phyloP scores from a whole-genome alignment of 1,284 basidiomycete species.

The Chondrostereum purpureum region DNA sequence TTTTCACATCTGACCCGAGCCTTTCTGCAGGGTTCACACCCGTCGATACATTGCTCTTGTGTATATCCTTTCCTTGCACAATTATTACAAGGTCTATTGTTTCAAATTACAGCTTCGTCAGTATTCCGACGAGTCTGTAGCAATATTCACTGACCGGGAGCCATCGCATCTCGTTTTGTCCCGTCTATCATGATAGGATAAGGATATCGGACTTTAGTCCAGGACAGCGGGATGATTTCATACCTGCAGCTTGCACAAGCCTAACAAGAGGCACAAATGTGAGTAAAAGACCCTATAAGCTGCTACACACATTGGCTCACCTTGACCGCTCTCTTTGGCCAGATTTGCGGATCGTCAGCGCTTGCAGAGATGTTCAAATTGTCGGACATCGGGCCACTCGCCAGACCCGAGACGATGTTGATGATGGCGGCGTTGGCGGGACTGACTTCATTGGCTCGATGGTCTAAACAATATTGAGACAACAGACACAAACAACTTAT shows the following conservation, averaged over 20 bases:
- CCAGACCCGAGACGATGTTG: too few species aligned
- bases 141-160: too few species aligned
- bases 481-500: too few species aligned
- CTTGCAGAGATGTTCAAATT: slow-evolving; percentile 16
- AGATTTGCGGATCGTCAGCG: background rate
- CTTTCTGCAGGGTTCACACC: slow-evolving; percentile 44
- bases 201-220: background rate
- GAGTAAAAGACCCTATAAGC: slow-evolving; percentile 8
- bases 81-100: slow-evolving; percentile 41
- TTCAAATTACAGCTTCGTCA: too few species aligned
- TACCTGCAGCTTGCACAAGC: slow-evolving; percentile 44
- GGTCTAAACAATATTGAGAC: too few species aligned
- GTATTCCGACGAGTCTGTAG: too few species aligned
- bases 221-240: slow-evolving; percentile 1
- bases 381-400: slow-evolving; percentile 47
- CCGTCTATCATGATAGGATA: slow-evolving; percentile 28
- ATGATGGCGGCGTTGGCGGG: background rate
- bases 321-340: slow-evolving; percentile 41
- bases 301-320: too few species aligned
- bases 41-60: slow-evolving; percentile 45
- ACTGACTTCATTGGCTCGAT: too few species aligned
- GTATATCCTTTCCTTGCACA: slow-evolving; percentile 46
- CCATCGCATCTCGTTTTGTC: slow-evolving; percentile 57
- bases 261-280: slow-evolving; percentile 5
- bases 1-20: slow-evolving; percentile 50